These are phyloP conservation scores for Clausena lansium DNA, from an alignment of 345 rosid species.

Conservation along the genomic window DNA sequence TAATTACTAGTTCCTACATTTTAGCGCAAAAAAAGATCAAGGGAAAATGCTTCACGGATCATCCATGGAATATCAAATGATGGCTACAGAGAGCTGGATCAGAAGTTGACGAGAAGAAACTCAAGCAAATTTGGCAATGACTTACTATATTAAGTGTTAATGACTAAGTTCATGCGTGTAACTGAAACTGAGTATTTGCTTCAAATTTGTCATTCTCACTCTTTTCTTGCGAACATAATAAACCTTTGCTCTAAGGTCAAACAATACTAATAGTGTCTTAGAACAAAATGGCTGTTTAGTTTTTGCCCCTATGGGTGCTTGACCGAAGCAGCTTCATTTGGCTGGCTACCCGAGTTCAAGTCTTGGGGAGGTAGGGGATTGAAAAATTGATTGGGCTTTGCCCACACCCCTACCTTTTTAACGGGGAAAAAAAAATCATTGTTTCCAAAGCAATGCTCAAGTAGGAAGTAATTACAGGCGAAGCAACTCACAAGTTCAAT, in stretches of 20 bases:
- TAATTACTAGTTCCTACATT: neutral
- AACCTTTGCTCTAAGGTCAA: neutral
- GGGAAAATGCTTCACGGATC: neutral
- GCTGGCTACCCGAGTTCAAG: too few relatives aligned
- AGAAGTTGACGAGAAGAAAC: neutral
- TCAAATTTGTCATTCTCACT: neutral
- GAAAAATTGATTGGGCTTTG: too few relatives aligned
- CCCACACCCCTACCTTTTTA: too few relatives aligned
- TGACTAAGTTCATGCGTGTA: neutral
- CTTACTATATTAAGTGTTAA: neutral
- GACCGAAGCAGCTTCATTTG: too few relatives aligned
- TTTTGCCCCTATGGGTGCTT: too few relatives aligned
- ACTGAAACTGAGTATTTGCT: neutral
- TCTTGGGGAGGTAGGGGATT: too few relatives aligned
- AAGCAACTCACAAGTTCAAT: constrained; percentile 52
- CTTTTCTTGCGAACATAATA: neutral
- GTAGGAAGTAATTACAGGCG: neutral
- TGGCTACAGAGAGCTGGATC: neutral
- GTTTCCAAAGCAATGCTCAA: constrained; percentile 1
- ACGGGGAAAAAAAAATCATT: too few relatives aligned
- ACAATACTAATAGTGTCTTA: neutral
- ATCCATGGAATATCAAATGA: neutral
- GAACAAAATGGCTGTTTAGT: neutral
- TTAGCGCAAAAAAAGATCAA: neutral
- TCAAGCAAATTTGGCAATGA: neutral